Evolutionary conservation across 1,284 basidiomycete species (phyloP).

Genomic region (Mycosarcoma maydis): DNA sequence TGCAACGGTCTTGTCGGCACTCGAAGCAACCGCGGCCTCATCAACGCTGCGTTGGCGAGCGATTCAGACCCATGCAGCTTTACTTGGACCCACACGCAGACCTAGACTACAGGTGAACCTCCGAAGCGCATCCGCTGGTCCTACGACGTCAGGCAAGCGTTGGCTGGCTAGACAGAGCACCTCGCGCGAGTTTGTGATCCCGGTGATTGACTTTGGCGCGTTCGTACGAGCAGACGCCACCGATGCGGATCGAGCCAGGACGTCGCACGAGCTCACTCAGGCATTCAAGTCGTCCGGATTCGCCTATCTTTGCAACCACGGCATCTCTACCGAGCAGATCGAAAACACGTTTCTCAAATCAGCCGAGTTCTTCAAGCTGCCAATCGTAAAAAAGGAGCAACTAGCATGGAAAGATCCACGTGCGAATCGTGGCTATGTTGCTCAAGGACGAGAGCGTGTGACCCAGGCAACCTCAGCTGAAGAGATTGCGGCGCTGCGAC

Average conservation of each 20-base stretch:
- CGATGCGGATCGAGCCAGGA: slow-evolving; percentile 72
- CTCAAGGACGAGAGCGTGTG: slow-evolving; percentile 80
- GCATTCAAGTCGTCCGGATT: slow-evolving; percentile 76
- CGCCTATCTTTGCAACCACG: slow-evolving; percentile 44
- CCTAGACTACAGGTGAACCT: background rate
- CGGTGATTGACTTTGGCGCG: slow-evolving; percentile 78
- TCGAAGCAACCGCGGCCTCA: background rate
- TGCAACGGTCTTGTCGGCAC: background rate
- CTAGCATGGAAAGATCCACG: slow-evolving; percentile 72
- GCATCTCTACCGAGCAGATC: slow-evolving; percentile 15
- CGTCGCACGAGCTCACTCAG: slow-evolving; percentile 77
- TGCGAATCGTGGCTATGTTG: slow-evolving; percentile 82
- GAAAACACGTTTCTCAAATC: slow-evolving; percentile 73
- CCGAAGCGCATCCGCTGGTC: background rate
- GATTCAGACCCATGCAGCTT: slow-evolving; percentile 1
- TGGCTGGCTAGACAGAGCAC: slow-evolving; percentile 13
- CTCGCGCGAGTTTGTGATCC: slow-evolving; percentile 68
- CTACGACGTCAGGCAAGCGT: background rate
- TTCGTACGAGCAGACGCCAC: slow-evolving; percentile 72
- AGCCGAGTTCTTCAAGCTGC: slow-evolving; percentile 79
- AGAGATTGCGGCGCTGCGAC: slow-evolving; percentile 79
- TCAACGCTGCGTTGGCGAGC: background rate
- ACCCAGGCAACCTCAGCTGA: slow-evolving; percentile 74
- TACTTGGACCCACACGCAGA: background rate
- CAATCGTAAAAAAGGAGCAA: slow-evolving; percentile 74